Evolutionary conservation across 768 basidiomycete genomes (phyloP), one percentile per base, ranked within the genome.

Genomic region (Russula dissimulans): DNA sequence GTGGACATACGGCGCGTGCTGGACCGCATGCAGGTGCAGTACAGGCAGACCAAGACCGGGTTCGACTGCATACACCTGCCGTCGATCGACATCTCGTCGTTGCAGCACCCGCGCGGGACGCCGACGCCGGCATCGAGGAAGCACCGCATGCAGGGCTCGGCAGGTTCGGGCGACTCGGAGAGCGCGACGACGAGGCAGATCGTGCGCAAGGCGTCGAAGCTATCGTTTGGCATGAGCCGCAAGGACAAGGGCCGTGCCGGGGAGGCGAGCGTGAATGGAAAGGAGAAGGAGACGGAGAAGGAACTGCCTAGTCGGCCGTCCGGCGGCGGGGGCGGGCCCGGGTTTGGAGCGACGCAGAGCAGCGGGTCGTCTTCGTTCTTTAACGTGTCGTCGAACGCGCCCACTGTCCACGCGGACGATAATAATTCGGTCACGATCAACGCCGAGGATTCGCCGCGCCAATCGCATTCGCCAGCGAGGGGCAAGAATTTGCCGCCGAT

Each of bases 11-110:
- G 81, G 51, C 81, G 82, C 12, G 95, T 97, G 1, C 79, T 98
- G 41, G 91, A 95, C 67, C 83, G 95, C 49, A 92, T 98, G 84
- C 93, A 95, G 63, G 89, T 99, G 36, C 91, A 93, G 71, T 93
- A 97, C 70, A 82, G 92, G 43, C 89, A 93, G 71, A 92, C 83
- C 66, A 90, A 86, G 73, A 78, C 84, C 59, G 97, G 95, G 3
- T 98, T 92, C 71, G 95, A 99, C 71, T 99, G 97, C 74, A 89
- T 95, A 26, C 93, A 99, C 71, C 73, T 90, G 34, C 97, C 95
- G 0, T 94, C 91, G 32, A 97, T 98, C 71, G 94, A 97, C 69
- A 74, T 97, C 10, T 79, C 87, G 4, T 87, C 91, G 14, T 78
- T 95, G 12, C 80, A 83, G 10, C 71, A 66, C 17, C 56, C 65